Base-by-base conservation (phyloP, 2,329 filamentous ascomycete species). In the Teratosphaeria zuluensis region DNA sequence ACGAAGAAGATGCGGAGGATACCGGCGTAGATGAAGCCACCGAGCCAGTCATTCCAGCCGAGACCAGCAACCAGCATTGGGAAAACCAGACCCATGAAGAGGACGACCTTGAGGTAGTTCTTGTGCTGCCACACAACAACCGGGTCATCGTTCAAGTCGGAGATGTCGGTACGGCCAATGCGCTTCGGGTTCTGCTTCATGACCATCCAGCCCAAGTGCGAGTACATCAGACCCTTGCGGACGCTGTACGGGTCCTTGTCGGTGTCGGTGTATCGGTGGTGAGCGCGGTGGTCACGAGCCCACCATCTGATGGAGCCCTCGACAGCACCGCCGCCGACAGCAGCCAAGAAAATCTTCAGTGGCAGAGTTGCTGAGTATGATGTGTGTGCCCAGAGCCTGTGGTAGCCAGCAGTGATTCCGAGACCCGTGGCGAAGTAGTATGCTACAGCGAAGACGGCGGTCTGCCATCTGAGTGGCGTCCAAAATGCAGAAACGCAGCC, bases 101-200 rank as follows among this genome's bases (percentile, higher is more conserved):
- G 73, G 66, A 92, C 87, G 57, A 84, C 84, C 81, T 89, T 90
- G 74, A 94, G 80, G 77, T 90, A 95, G 80, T 95, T 82, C 72
- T 84, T 85, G 80, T 95, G 90, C 77, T 95, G 90, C 87, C 87
- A 94, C 67, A 92, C 83, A 51, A 95, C 90, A 60, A 95, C 83
- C 55, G 87, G 80, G 70, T 94, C 89, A 73, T 92, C 88, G 77
- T 94, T 94, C 66, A 95, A 79, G 70, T 95, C 90, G 68, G 87
- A 87, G 70, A 95, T 94, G 68, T 95, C 90, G 74, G 89, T 92
- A 62, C 90, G 88, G 69, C 90, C 90, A 69, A 90, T 89, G 63
- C 87, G 83, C 82, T 92, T 92, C 64, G 89, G 89, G 79, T 95
- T 92, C 78, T 95, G 90, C 81, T 92, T 92, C 82, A 95, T 85